Base-by-base conservation (phyloP, 768 basidiomycete species). In the Hemileccinum impolitum region DNA sequence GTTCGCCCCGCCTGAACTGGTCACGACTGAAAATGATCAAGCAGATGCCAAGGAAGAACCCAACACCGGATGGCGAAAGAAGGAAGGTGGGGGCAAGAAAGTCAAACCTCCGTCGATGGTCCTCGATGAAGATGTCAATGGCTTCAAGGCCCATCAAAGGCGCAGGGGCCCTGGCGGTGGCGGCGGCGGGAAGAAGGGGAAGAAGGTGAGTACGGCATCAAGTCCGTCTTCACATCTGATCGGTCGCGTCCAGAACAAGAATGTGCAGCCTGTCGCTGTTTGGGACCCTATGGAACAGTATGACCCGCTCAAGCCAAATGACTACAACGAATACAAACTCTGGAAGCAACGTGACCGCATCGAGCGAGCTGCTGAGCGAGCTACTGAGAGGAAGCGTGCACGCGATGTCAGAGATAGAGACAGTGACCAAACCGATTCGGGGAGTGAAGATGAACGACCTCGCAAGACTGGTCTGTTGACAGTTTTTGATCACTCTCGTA, bases 31-130 rank as follows among this genome's bases (percentile, higher is more conserved):
- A 7, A 56, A 37, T 10, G 67, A 65, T 10, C 62, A 72, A 44
- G 44, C 55, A 10, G 61, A 66, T 32, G 48, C 47, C 43, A 60
- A 68, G 35, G 55, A 63, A 6, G 60, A 65, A 39, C 54, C 67
- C 14, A 51, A 60, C 34, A 48, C 69, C 3, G 43, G 70, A n/a
- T 69, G 74, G 56, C 69, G 75, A 15, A 65, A 74, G 55, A 60
- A 68, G 42, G 79, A 82, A 54, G 83, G 84, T 56, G 91, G 90
- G 90, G 87, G 87, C 37, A 88, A 85, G 70, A 91, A 91, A 64
- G 84, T 92, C 62, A 91, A 91, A 59, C 90, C 91, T 14, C 91
- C 91, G 3, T 87, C 87, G 1, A 92, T 94, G 89, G 75, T 92
- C 18, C 78, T 94, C 10, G 90, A 93, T 52, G 91, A 93, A 51